Percentiles rank a stretch among this genome's conserved stretches.
Conservation (phyloP, 1,284 basidiomycete species). For the Coniferiporia weirii region DNA sequence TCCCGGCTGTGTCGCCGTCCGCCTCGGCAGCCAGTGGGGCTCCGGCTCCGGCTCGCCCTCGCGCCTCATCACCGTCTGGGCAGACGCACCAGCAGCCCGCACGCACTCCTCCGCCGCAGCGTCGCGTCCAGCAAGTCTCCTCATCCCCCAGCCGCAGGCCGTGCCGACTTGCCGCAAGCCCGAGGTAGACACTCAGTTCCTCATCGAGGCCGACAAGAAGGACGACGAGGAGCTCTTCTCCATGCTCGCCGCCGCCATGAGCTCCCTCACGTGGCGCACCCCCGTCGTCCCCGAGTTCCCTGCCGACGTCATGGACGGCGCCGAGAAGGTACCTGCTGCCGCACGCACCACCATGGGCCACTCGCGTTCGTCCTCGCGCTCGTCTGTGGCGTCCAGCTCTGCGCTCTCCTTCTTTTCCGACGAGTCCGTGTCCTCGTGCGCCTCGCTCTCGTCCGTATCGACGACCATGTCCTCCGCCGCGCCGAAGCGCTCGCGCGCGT, state of each 20-base stretch:
- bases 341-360: conserved; percentile 59
- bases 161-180: neutral
- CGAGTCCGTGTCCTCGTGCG: conserved; percentile 48
- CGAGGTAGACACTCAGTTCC: conserved; percentile 68
- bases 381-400: conserved; percentile 59
- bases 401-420: conserved; percentile 52
- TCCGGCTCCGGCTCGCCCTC: too few species aligned
- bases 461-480: conserved; percentile 39
- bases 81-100: conserved; percentile 28
- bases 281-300: conserved; percentile 58
- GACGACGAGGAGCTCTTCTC: conserved; percentile 69
- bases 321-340: conserved; percentile 44
- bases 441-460: conserved; percentile 52
- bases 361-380: conserved; percentile 71
- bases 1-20: conserved; percentile 67
- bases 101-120: neutral
- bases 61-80: conserved; percentile 55
- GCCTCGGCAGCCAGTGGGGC: conserved; percentile 39
- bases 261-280: conserved; percentile 60
- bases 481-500: conserved; percentile 62
- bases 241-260: conserved; percentile 65
- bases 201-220: conserved; percentile 59
- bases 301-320: conserved; percentile 24
- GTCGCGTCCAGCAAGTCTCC: too few species aligned
- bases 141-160: conserved; percentile 1